Percentiles rank a stretch among this genome's conserved stretches.
These are phyloP conservation scores for Rosa multiflora DNA, from an alignment of 306 rosid species.

Conservation along the genomic window DNA sequence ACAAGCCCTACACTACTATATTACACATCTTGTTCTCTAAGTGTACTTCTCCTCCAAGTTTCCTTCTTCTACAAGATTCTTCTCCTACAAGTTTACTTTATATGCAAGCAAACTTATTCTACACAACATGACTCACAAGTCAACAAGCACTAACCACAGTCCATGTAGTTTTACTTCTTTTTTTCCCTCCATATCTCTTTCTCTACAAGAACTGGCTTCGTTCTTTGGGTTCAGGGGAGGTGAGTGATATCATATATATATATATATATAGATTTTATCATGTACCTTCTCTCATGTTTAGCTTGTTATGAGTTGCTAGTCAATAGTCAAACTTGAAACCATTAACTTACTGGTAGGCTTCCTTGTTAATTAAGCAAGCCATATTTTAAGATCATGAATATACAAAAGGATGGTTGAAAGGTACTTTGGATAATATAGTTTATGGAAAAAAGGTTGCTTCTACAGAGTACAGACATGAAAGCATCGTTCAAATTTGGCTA, in stretches of 20 bases:
- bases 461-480: neutral
- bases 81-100: no score
- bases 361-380: neutral
- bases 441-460: no score
- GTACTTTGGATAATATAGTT: neutral
- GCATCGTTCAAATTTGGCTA: neutral
- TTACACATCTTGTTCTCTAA: no score
- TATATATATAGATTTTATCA: neutral
- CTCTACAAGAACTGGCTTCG: neutral
- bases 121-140: no score
- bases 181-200: constrained; percentile 21
- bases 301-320: no score
- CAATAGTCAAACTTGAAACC: neutral
- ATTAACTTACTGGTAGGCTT: neutral
- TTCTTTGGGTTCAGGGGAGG: neutral
- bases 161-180: constrained; percentile 20
- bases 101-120: no score
- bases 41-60: no score
- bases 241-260: neutral
- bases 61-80: no score
- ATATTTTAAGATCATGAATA: neutral
- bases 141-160: constrained; percentile 17
- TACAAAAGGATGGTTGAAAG: neutral
- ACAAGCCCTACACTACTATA: no score
- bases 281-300: neutral